Evolutionary conservation across 352 stramenopile genomes (phyloP), one percentile per base, ranked within the genome.

Genomic region (Elongisporangium undulatum): DNA sequence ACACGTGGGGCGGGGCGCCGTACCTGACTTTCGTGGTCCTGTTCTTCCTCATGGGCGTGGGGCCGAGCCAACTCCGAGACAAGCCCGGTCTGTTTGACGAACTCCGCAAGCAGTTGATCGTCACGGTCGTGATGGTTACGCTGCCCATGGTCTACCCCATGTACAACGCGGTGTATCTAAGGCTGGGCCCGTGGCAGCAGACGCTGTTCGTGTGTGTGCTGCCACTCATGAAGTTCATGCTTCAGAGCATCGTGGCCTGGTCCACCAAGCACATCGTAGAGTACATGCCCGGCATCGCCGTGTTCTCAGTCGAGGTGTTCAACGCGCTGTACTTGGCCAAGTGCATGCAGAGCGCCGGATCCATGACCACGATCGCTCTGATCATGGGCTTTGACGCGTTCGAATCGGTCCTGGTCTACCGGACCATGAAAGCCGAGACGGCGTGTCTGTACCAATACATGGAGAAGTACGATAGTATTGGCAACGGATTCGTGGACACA

Each of bases 331-430:
- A 73, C 23, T 55, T 71, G 7, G 59, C 61, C 1, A 71, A 64
- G n/a, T 75, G 64, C 52, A 73, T 77, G 71, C 68, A 75, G 57
- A 69, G 51, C 22, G 38, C 69, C 3, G 53, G 54, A 0, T 75
- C 65, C 20, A 38, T 50, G 4, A 53, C 66, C 17, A 70, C 63
- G 2, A 68, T 60, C 9, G n/a, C 53, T 6, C 7, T 65, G 3
- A 20, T 73, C 0, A 67, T 67, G 51, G 55, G 45, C 0, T 51
- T 45, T 1, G 62, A 72, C 9, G 26, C 26, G 9, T 38, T 38
- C 12, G 26, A 38, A 38, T 38, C 26, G 26, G 26, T 38, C 26
- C 1, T 38, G 26, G 26, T 12, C 9, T 38, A 38, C 12, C 26
- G 26, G 26, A 38, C 5, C 9, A 38, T 38, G 26, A 38, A 38